Evolutionary conservation across 805 yeast genomes (phyloP).

Genomic region (Cyberlindnera mrakii): DNA sequence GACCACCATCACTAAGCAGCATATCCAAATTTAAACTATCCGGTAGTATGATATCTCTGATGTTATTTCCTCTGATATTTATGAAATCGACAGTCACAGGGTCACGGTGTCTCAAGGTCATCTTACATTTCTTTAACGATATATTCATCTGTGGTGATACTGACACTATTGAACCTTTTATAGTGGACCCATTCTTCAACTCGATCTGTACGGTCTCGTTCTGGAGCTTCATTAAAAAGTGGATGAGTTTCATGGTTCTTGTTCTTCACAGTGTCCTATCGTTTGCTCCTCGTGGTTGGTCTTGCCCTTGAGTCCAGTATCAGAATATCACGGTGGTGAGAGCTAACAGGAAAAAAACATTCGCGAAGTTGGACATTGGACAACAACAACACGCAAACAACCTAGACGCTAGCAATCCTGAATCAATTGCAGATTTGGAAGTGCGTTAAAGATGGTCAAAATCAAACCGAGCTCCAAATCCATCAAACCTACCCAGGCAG

Average conservation of each 20-base stretch:
- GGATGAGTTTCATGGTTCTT: constrained; percentile 52
- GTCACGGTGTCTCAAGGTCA: constrained; percentile 66
- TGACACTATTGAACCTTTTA: constrained; percentile 77
- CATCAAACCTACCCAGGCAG: constrained; percentile 40
- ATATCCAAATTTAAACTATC: constrained; percentile 75
- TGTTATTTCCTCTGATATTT: constrained; percentile 83
- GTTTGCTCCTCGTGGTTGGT: not conserved
- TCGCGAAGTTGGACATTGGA: too few relatives aligned
- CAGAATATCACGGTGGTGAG: too few relatives aligned
- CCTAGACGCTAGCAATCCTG: too few relatives aligned
- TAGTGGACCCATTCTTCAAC: constrained; percentile 82
- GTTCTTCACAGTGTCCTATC: not conserved
- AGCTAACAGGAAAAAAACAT: too few relatives aligned
- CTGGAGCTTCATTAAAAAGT: constrained; percentile 76
- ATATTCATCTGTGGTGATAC: constrained; percentile 92
- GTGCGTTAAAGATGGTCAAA: constrained; percentile 21
- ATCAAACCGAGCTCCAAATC: constrained; percentile 58
- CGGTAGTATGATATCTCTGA: constrained; percentile 77
- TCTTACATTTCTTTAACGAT: constrained; percentile 69
- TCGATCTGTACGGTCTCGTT: constrained; percentile 88
- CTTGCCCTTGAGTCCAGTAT: not conserved
- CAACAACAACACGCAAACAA: too few relatives aligned
- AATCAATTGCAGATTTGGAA: too few relatives aligned
- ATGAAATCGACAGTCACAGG: constrained; percentile 70
- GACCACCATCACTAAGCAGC: constrained; percentile 40